These are phyloP conservation scores for Gossypium gossypioides DNA, from an alignment of 441 rosid genomes.

Conservation along the genomic window DNA sequence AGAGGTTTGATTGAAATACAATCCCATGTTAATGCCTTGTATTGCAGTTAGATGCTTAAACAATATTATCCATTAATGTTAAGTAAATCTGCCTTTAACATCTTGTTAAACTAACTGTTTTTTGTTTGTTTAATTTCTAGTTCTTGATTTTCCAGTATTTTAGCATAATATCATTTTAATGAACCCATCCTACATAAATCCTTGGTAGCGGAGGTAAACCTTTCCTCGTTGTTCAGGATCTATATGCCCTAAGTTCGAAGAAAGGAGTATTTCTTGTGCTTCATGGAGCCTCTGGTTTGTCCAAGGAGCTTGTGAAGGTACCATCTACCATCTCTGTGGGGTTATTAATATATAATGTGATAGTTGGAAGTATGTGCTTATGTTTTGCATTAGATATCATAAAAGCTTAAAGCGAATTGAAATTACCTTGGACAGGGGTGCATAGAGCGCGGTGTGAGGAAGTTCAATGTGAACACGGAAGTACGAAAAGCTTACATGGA, in stretches of 20 bases:
- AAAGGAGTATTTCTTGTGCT: slow-evolving; percentile 75
- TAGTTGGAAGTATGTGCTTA: slow-evolving; percentile 6
- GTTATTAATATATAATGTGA: neutral
- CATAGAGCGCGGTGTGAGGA: slow-evolving; percentile 66
- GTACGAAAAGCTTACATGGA: slow-evolving; percentile 74
- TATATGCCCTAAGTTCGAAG: slow-evolving; percentile 52
- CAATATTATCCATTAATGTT: neutral
- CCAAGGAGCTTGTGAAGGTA: slow-evolving; percentile 69
- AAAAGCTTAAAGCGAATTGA: neutral
- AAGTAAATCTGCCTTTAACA: no score
- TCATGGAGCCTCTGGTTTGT: slow-evolving; percentile 91
- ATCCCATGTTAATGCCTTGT: neutral
- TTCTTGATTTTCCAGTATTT: neutral
- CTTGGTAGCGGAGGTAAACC: neutral
- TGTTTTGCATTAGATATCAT: neutral
- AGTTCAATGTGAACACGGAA: slow-evolving; percentile 91
- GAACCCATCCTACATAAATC: neutral
- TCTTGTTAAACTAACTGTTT: neutral
- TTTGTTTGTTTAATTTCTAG: neutral
- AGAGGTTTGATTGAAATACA: slow-evolving; percentile 2
- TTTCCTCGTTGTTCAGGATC: slow-evolving; percentile 39
- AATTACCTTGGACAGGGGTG: slow-evolving; percentile 42
- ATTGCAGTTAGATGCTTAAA: neutral
- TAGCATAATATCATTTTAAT: neutral
- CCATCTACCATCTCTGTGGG: neutral